Percentiles rank a stretch among this genome's conserved stretches.
Evolutionary conservation across 768 basidiomycete species (phyloP).

Genomic region (Calocera cornea): DNA sequence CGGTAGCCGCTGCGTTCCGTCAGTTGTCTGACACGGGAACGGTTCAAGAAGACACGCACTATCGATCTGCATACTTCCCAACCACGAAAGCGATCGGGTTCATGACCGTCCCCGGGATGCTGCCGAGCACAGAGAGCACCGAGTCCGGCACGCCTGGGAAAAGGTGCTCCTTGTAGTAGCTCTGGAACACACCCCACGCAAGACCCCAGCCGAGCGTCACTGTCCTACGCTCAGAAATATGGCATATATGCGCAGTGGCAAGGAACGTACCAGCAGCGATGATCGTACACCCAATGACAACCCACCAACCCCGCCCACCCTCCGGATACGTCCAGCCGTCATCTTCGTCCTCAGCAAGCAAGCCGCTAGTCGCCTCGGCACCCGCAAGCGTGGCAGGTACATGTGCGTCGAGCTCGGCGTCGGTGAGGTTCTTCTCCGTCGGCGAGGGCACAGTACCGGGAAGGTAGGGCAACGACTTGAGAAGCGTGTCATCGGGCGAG

Average conservation of each 20-base stretch:
- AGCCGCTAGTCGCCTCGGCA: not conserved
- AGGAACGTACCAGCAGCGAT: conserved; percentile 8
- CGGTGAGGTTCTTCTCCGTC: not conserved
- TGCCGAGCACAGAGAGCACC: conserved; percentile 10
- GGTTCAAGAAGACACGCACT: conserved; percentile 8
- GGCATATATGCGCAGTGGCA: too few relatives aligned
- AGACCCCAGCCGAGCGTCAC: conserved; percentile 5
- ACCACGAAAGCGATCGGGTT: conserved; percentile 11
- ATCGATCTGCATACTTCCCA: conserved; percentile 13
- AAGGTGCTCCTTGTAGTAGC: conserved; percentile 10
- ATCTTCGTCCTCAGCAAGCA: not conserved
- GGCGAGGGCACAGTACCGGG: not conserved
- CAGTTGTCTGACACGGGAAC: not conserved
- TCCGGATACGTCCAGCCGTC: conserved; percentile 10
- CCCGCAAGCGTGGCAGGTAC: not conserved
- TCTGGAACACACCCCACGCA: conserved; percentile 13
- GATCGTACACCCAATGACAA: conserved; percentile 10
- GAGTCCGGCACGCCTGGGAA: conserved; percentile 10
- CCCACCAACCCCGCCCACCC: conserved; percentile 12
- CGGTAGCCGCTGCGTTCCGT: conserved; percentile 8
- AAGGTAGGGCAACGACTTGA: not conserved
- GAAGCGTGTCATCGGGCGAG: not conserved
- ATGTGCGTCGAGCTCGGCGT: not conserved
- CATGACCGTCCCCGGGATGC: conserved; percentile 11
- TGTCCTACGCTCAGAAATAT: too few relatives aligned